Base-by-base conservation (phyloP, 2,329 filamentous ascomycete species). In the Oidium heveae region DNA sequence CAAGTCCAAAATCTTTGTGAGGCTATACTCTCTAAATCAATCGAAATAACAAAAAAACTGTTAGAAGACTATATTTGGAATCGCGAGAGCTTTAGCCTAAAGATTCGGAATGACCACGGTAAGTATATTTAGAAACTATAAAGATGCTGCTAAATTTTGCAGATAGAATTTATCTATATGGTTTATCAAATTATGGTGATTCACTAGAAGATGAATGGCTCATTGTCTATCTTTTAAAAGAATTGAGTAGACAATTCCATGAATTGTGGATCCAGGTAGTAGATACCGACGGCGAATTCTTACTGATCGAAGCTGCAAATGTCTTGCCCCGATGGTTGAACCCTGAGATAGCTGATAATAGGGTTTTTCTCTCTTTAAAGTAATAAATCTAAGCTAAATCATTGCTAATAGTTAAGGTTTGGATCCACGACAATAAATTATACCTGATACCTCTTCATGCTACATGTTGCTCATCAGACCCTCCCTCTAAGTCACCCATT, bases 171-270 rank as follows among this genome's bases (percentile, higher is more conserved):
- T 79, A 80, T 58, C 74, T 98, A 6, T 75, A 78, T 58, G 89
- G 89, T 20, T 72, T 73, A 53, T 91, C 86, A 0, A 84, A 89
- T 65, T 96, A 87, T 63, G 88, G 89, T 9, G 93, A 98, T 67
- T 91, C 87, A 0, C 80, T 96, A 4, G 89, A 94, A 63, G 91
- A 98, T 62, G 93, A 98, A 70, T 98, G 91, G 93, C 75, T 96
- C 6, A 81, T 96, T 57, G 88, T 96, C 20, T 94, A 88, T 68
- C 70, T 96, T 5, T 72, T 98, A 33, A 79, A 84, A 47, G 82
- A 94, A 67, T 69, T 96, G 61, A 88, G 82, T 61, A 83, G 74
- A 60, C 72, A 75, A 39, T 84, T 84, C 61, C 71, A 77, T 4
- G 73, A 82, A 57, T 71, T 87, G 8, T 98, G 89, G 88, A 76